These are phyloP conservation scores for Colletotrichum salicis DNA, from an alignment of 2,329 filamentous ascomycete genomes.

Conservation along the genomic window DNA sequence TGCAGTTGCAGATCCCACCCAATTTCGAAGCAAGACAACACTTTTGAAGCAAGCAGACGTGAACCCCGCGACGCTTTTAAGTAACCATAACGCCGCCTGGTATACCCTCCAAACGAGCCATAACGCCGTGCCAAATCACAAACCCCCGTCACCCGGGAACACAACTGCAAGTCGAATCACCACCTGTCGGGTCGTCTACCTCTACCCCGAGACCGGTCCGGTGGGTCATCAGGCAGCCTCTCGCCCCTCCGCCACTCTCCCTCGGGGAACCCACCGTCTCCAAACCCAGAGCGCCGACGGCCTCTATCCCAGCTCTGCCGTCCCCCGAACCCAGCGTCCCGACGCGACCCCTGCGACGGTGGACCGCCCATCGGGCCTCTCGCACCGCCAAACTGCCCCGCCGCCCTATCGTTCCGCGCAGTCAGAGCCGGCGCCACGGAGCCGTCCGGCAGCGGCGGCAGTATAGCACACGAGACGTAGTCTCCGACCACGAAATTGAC, in stretches of 20 bases:
- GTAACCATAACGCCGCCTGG: background rate
- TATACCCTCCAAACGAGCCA: background rate
- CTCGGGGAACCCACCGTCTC: constrained; percentile 50
- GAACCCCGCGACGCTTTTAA: background rate
- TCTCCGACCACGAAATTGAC: constrained; percentile 89
- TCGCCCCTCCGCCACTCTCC: constrained; percentile 78
- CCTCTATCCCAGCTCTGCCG: constrained; percentile 49
- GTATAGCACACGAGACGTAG: constrained; percentile 84
- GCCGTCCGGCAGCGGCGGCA: constrained; percentile 80
- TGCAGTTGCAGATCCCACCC: background rate
- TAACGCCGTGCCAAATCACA: constrained; percentile 8
- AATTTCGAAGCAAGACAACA: background rate
- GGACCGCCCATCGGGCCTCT: constrained; percentile 31
- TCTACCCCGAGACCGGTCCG: constrained; percentile 49
- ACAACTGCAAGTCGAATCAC: constrained; percentile 4
- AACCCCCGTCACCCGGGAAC: background rate
- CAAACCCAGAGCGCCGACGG: constrained; percentile 50
- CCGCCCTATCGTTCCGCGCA: constrained; percentile 55
- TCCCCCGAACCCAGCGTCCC: constrained; percentile 38
- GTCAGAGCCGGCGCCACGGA: constrained; percentile 73
- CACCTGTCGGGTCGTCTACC: constrained; percentile 54
- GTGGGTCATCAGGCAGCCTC: constrained; percentile 64
- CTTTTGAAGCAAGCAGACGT: background rate
- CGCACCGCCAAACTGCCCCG: constrained; percentile 51
- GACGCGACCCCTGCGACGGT: constrained; percentile 15